phyloP scores from a whole-genome alignment of 2,329 filamentous ascomycete genomes.

The Trichophyton schoenleinii region DNA sequence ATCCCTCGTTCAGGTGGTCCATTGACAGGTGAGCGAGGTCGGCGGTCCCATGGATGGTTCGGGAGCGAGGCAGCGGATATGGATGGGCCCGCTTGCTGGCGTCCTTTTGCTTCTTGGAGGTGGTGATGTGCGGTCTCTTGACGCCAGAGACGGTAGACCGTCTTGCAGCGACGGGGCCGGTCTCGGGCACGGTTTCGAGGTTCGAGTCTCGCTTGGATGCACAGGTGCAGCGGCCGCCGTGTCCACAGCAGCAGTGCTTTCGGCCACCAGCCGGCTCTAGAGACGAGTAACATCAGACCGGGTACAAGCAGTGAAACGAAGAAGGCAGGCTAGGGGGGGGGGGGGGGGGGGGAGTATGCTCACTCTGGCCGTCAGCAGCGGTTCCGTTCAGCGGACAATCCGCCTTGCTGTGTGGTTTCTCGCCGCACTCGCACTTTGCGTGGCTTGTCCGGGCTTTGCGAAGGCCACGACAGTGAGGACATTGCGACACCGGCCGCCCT shows the following conservation, averaged over 20 bases:
- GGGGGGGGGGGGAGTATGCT: neutral
- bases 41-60: slow-evolving; percentile 37
- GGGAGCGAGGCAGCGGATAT: slow-evolving; percentile 47
- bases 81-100: slow-evolving; percentile 49
- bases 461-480: slow-evolving; percentile 87
- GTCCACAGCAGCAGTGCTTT: slow-evolving; percentile 15
- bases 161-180: slow-evolving; percentile 30
- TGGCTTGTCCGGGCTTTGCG: slow-evolving; percentile 93
- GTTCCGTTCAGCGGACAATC: slow-evolving; percentile 19
- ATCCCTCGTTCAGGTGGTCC: slow-evolving; percentile 36
- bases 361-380: slow-evolving; percentile 10
- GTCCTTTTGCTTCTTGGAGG: slow-evolving; percentile 50
- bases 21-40: slow-evolving; percentile 39
- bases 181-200: slow-evolving; percentile 39
- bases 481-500: slow-evolving; percentile 94
- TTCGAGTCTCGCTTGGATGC: slow-evolving; percentile 31
- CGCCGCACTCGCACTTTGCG: slow-evolving; percentile 91
- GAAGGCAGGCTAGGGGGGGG: neutral
- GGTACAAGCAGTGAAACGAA: slow-evolving; percentile 12
- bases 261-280: slow-evolving; percentile 5
- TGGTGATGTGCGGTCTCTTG: slow-evolving; percentile 44
- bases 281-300: neutral
- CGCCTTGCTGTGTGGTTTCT: slow-evolving; percentile 48
- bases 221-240: slow-evolving; percentile 15
- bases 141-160: slow-evolving; percentile 30